Evolutionary conservation across 441 rosid genomes (phyloP).

Genomic region (Eutrema salsugineum): DNA sequence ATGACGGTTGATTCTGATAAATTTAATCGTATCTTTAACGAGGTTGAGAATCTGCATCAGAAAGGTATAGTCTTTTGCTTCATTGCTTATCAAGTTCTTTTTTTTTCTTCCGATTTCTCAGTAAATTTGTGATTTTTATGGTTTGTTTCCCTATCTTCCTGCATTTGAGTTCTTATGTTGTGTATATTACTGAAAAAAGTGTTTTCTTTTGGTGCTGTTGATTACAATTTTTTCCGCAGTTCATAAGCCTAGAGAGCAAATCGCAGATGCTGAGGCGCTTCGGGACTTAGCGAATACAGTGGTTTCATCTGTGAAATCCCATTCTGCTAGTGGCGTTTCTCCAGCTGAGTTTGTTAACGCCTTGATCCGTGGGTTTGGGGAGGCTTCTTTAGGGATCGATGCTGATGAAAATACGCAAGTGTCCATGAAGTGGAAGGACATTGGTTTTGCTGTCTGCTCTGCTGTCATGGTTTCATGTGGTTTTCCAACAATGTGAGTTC

Average conservation of each 20-base stretch:
- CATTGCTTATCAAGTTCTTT: not conserved
- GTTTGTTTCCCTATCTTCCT: not conserved
- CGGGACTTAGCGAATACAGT: slow-evolving; percentile 50
- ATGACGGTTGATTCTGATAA: slow-evolving; percentile 30
- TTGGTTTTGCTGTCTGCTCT: slow-evolving; percentile 46
- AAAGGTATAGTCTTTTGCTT: slow-evolving; percentile 22
- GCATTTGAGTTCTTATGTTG: not conserved
- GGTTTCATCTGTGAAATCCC: slow-evolving; percentile 62
- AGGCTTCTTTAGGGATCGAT: slow-evolving; percentile 21
- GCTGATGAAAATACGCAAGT: slow-evolving; percentile 30
- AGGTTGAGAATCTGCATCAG: slow-evolving; percentile 41
- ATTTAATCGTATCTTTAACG: slow-evolving; percentile 30
- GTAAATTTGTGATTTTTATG: not conserved
- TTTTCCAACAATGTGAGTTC: slow-evolving; percentile 53
- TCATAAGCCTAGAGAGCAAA: slow-evolving; percentile 81
- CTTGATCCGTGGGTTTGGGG: slow-evolving; percentile 47
- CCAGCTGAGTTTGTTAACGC: slow-evolving; percentile 54
- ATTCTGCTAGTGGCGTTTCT: slow-evolving; percentile 51
- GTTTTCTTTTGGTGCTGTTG: not conserved
- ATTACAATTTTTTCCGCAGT: slow-evolving; percentile 35
- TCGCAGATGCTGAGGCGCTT: slow-evolving; percentile 82
- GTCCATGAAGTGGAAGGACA: slow-evolving; percentile 49
- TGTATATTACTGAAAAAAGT: not conserved
- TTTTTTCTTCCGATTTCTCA: not conserved
- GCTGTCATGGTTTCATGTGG: slow-evolving; percentile 36